Percentiles rank a stretch among this genome's conserved stretches.
Conservation (phyloP, 441 rosid species). For the Metrosideros polymorpha region DNA sequence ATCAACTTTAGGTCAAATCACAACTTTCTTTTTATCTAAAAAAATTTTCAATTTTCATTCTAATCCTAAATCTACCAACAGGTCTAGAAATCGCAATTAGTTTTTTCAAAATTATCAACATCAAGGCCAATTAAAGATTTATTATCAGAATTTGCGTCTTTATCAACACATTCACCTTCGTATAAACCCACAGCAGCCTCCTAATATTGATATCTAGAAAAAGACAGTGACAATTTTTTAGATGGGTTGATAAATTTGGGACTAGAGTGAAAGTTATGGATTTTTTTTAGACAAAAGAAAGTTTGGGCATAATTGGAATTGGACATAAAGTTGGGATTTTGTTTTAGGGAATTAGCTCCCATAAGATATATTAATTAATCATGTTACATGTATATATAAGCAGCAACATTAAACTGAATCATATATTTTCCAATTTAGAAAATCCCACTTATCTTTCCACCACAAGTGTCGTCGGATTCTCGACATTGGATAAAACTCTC, state of each 20-base stretch:
- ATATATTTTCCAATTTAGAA: background rate
- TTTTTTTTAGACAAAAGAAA: background rate
- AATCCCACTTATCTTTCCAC: background rate
- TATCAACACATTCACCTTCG: fast-evolving
- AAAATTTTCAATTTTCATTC: background rate
- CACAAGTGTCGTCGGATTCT: background rate
- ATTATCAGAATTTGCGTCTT: background rate
- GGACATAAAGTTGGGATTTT: fast-evolving
- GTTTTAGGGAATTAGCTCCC: background rate
- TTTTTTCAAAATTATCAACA: background rate
- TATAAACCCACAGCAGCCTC: background rate
- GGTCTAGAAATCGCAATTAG: background rate
- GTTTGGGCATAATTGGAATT: background rate
- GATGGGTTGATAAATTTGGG: background rate
- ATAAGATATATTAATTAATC: too few relatives aligned
- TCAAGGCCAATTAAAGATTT: background rate
- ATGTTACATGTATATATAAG: background rate
- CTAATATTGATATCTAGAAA: fast-evolving
- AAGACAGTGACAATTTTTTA: fast-evolving
- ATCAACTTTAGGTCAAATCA: background rate
- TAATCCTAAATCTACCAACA: fast-evolving
- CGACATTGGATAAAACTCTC: background rate
- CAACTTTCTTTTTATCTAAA: background rate
- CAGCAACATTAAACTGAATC: background rate
- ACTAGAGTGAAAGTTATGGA: background rate